Percentiles rank a stretch among this genome's conserved stretches.
Conservation (phyloP, 2,329 filamentous ascomycete genomes). For the Beauveria sp. region DNA sequence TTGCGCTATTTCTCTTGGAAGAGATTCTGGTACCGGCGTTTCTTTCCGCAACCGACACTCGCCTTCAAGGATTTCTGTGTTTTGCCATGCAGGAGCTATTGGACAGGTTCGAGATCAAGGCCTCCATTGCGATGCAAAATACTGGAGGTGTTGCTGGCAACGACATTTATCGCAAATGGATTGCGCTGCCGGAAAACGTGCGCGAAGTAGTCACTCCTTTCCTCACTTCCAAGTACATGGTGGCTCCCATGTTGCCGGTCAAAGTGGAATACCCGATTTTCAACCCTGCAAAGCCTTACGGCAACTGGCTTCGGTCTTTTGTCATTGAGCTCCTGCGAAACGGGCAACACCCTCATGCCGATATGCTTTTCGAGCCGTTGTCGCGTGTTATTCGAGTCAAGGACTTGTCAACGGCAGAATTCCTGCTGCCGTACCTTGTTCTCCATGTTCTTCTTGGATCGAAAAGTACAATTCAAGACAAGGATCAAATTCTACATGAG, state of each 20-base stretch:
- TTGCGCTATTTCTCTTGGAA: conserved; percentile 77
- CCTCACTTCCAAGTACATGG: conserved; percentile 70
- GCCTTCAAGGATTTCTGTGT: conserved; percentile 82
- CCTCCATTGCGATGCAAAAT: conserved; percentile 38
- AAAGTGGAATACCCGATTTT: conserved; percentile 72
- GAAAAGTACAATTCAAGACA: conserved; percentile 49
- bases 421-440: conserved; percentile 80
- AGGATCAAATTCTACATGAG: conserved; percentile 61
- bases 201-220: conserved; percentile 84
- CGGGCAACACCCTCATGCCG: conserved; percentile 64
- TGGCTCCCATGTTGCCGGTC: conserved; percentile 53
- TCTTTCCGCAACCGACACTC: conserved; percentile 79
- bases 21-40: conserved; percentile 88
- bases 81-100: conserved; percentile 92
- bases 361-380: conserved; percentile 72
- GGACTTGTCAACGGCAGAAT: conserved; percentile 78
- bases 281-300: conserved; percentile 57
- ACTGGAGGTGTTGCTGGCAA: conserved; percentile 39
- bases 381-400: conserved; percentile 77
- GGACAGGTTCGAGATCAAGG: conserved; percentile 64
- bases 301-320: conserved; percentile 72
- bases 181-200: conserved; percentile 65
- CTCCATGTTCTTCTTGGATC: conserved; percentile 76
- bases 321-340: conserved; percentile 76
- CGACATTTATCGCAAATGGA: conserved; percentile 66